Evolutionary conservation across 129 eudicot genomes (phyloP).

Genomic region (Heracleum sosnowskyi): DNA sequence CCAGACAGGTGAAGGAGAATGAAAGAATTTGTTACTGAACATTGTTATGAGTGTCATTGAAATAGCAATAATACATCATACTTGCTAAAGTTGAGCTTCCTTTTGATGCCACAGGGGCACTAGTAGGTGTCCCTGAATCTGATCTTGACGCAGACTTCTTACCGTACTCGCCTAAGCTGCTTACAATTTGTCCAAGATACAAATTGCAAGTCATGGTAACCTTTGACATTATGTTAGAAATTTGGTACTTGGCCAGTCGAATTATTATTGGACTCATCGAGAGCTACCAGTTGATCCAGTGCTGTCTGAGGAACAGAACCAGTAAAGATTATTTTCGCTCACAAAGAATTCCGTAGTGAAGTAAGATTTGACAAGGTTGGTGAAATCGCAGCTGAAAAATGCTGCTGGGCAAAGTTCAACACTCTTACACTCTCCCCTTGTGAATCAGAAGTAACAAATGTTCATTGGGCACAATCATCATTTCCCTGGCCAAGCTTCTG

Average conservation of each 20-base stretch:
- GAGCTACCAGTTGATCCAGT: constrained; percentile 23
- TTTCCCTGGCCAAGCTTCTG: constrained; percentile 51
- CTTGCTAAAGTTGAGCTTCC: too few species aligned
- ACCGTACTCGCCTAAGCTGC: constrained; percentile 18
- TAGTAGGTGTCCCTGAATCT: neutral
- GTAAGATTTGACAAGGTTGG: constrained; percentile 49
- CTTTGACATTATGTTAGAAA: constrained; percentile 24
- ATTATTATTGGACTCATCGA: constrained; percentile 54
- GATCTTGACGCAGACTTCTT: constrained; percentile 19
- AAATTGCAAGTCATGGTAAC: constrained; percentile 28
- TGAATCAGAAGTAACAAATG: too few species aligned
- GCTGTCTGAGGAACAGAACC: constrained; percentile 41
- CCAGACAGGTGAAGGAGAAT: too few species aligned
- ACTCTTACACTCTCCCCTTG: constrained; percentile 22
- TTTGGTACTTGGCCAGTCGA: constrained; percentile 39
- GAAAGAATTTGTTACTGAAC: too few species aligned
- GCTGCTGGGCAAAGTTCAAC: constrained; percentile 28
- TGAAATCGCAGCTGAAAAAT: constrained; percentile 44
- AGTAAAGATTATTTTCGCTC: constrained; percentile 43
- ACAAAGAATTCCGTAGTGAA: constrained; percentile 26
- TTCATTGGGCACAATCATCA: constrained; percentile 45
- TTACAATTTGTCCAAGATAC: constrained; percentile 19
- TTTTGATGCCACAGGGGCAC: constrained; percentile 19
- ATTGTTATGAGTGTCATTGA: too few species aligned
- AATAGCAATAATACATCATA: too few species aligned